Evolutionary conservation across 257 asterid species (phyloP).

Genomic region (Nicotiana attenuata): DNA sequence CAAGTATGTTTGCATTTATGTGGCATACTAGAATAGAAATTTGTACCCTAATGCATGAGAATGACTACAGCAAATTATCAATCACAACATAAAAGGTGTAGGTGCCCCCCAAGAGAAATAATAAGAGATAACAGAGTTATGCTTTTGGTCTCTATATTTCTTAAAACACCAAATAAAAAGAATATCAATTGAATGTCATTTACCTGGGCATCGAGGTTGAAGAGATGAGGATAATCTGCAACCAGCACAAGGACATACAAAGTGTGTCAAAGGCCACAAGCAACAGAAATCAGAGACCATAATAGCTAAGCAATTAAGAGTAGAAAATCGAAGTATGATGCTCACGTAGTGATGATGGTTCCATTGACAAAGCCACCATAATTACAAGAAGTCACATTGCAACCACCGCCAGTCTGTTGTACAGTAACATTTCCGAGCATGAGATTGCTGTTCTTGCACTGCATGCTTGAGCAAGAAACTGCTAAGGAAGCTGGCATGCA

Average conservation of each 20-base stretch:
- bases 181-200: conserved; percentile 11
- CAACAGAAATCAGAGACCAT: neutral
- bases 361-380: conserved; percentile 83
- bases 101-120: neutral
- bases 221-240: conserved; percentile 70
- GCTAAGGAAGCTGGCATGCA: conserved; percentile 93
- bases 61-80: neutral
- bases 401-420: conserved; percentile 82
- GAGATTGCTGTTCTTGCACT: conserved; percentile 77
- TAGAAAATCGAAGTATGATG: conserved; percentile 3
- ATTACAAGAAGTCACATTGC: conserved; percentile 90
- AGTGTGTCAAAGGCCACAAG: neutral
- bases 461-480: conserved; percentile 98
- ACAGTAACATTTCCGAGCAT: conserved; percentile 73
- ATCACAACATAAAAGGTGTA: neutral
- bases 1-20: neutral
- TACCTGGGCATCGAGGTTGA: conserved; percentile 98
- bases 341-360: conserved; percentile 69
- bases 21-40: neutral
- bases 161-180: neutral
- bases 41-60: neutral
- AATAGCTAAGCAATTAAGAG: neutral
- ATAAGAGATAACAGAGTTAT: neutral
- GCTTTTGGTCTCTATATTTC: neutral
- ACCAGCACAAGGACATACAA: conserved; percentile 7